Evolutionary conservation across 306 rosid species (phyloP), one percentile per base, ranked within the genome.

Genomic region (Acacia acuminata): DNA sequence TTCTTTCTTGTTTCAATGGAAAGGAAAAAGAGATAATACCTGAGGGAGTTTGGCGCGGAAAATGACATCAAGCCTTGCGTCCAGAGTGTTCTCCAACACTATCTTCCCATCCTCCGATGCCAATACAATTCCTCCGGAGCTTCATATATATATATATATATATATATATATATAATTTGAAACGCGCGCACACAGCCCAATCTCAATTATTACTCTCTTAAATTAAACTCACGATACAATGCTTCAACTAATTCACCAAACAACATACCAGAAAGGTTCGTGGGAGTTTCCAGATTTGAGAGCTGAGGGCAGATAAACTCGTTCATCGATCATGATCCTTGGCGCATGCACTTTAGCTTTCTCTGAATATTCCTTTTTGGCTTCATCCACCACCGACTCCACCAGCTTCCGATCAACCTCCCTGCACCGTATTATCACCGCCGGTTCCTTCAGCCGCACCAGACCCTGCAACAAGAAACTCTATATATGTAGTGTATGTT

Each of bases 21-120:
- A 30, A 14, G 6, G 60, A 16, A 65, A 3, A 24, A 13, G 60
- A 24, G 19, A 44, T 44, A 38, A 6, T 22, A 6, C 58, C 80
- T 90, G 85, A 0, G 96, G 96, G 9, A 92, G 80, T 65, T 92
- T 90, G 78, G 87, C 90, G 6, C 91, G 83, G 77, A 84, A 92
- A 42, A 90, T 72, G 24, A 90, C 91, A 63, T 90, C 92, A 53
- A 92, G 78, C 4, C 92, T 66, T 0, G 94, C 92, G 3, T 88
- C 91, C 2, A 92, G 94, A 42, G 92, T 92, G 88, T 87, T 92
- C 78, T 90, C 94, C 63, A 83, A 79, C 82, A 88, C 96, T 27
- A 90, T 92, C 86, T 88, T 92, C 61, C 96, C 96, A 75, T 92
- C 94, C 76, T 84, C 87, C 0, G 96, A 88, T 17, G 94, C 94